Base-by-base conservation (phyloP, 2,329 filamentous ascomycete species). In the Coleophoma cylindrospora region DNA sequence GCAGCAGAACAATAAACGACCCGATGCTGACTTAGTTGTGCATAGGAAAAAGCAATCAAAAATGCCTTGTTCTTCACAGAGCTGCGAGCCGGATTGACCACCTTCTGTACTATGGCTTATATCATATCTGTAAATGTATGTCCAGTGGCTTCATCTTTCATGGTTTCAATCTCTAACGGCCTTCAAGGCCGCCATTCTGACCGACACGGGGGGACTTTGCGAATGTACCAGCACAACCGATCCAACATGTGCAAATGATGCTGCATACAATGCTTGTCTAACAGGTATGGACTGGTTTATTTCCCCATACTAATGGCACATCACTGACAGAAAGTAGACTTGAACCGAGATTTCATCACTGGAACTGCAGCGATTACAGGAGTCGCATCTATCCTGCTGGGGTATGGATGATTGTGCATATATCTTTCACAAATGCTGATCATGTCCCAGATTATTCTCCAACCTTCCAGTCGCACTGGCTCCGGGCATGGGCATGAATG, bases 71-170 rank as follows among this genome's bases (percentile, higher is more conserved):
- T 91, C 66, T 83, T 88, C 57, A 86, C 81, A 22, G 89, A 92
- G 67, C 70, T 92, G 50, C 84, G 88, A 15, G 89, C 88, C 21
- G 89, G 89, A 2, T 65, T 91, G 48, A 89, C 89, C 3, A 92
- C 89, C 3, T 87, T 87, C 63, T 83, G 85, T 48, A 86, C 84
- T 3, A 89, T 90, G 87, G 85, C 87, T 9, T 91, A 91, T 68
- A 92, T 92, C 59, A 89, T 94, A 62, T 84, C 85, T 7, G 82
- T 84, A 54, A 83, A 84, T 57, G 79, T 80, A 55, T 60, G 73
- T 58, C 2, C 3, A 9, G 9, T 10, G 11, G 10, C 11, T 34
- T 17, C 14, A 4, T 8, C 27, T 17, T 45, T 12, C 19, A 14
- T 14, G 17, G 34, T 32, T 45, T n/a, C n/a, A 27, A 27, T 14